Conservation (phyloP, 257 asterid genomes). For the Rauvolfia tetraphylla region DNA sequence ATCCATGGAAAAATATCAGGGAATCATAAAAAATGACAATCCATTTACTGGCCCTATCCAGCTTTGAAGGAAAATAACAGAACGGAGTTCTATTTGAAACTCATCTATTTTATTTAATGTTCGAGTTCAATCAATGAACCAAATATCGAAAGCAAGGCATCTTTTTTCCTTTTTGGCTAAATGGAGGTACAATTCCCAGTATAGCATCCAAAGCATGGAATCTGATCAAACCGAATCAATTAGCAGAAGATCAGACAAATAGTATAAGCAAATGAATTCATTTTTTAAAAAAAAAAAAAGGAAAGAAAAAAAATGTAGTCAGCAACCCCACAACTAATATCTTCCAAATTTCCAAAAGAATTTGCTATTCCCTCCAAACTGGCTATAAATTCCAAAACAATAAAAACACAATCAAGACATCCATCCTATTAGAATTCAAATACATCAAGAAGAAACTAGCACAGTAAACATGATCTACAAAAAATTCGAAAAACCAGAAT, state of each 20-base stretch:
- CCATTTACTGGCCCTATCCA: background rate
- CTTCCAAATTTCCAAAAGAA: background rate
- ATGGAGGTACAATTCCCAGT: background rate
- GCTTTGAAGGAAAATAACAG: background rate
- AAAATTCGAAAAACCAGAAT: background rate
- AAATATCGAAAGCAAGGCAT: background rate
- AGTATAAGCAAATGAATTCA: background rate
- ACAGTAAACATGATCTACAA: too few relatives aligned
- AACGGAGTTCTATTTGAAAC: background rate
- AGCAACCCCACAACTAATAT: background rate
- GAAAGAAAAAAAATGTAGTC: background rate
- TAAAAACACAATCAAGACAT: background rate
- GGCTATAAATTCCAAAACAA: too few relatives aligned
- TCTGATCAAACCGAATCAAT: background rate
- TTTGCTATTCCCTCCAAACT: background rate
- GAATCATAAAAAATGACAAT: background rate
- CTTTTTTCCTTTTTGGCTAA: background rate
- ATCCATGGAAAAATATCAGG: background rate
- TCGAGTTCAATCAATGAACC: background rate
- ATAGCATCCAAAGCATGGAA: background rate
- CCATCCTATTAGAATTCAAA: background rate
- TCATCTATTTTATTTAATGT: background rate
- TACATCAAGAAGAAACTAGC: too few relatives aligned
- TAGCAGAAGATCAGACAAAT: background rate
- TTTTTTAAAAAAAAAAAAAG: too few relatives aligned